Evolutionary conservation across 179 eudicot genomes (phyloP), one percentile per base, ranked within the genome.

Genomic region (Carnegiea gigantea): DNA sequence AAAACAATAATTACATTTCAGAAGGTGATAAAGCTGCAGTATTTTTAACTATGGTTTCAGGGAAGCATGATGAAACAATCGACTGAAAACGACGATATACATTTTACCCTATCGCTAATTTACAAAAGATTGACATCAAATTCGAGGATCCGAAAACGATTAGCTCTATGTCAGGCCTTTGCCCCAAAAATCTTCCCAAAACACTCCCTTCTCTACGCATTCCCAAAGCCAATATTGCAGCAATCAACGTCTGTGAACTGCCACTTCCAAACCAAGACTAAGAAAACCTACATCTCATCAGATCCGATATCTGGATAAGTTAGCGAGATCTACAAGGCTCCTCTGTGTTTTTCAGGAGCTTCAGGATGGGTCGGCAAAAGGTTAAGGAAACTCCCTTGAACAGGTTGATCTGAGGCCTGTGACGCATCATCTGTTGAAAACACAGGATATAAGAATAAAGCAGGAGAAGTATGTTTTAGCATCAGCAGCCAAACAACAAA

Each of bases 351-450:
- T 68, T 82, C 82, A 23, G 90, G 82, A 30, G 40, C 83, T 77
- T 95, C 98, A 14, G 87, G 84, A 68, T 80, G 89, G 44, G 92
- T 84, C 36, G 98, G 98, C 77, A 93, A 84, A 18, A 91, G 89
- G 81, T 88, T 90, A 51, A 93, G 92, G 85, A 93, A 95, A 83
- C 97, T 92, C 79, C 97, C 97, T 77, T 93, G 93, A 51, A 84
- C 83, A 24, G 89, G 87, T 82, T 90, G 93, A 68, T 83, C 82
- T 13, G 87, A 82, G 57, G 88, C 51, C 74, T 90, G 92, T 49
- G 89, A 84, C 9, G 91, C 95, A 68, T 89, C 92, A 74, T 88
- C 98, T 92, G 93, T 75, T 10, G 62, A 70, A 80, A 72, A 54
- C 26, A 73, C 15, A 23, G 40, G 72, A 46, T 51, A 46, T 51